These are phyloP conservation scores for Borovskyia barvae DNA, from an alignment of 208 protist species.

Conservation along the genomic window DNA sequence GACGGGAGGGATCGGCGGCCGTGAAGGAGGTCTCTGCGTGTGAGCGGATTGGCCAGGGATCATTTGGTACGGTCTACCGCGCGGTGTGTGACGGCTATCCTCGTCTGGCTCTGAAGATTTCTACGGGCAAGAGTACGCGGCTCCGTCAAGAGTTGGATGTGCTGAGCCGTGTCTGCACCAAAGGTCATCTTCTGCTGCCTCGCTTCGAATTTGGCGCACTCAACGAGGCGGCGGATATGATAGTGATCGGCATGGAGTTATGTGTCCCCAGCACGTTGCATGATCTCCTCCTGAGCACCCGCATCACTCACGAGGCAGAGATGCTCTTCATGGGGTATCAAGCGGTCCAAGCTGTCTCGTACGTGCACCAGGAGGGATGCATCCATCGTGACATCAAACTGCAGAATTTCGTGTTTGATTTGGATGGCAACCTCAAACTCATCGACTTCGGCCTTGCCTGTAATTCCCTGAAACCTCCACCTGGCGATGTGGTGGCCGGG, in stretches of 20 bases:
- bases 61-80: constrained; percentile 88
- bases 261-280: constrained; percentile 87
- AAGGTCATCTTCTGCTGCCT: constrained; percentile 75
- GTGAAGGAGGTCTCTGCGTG: constrained; percentile 52
- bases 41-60: constrained; percentile 86
- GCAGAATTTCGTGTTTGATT: constrained; percentile 91
- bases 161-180: constrained; percentile 80
- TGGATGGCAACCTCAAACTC: constrained; percentile 85
- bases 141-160: constrained; percentile 82
- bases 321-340: constrained; percentile 92
- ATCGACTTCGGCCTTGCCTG: constrained; percentile 91
- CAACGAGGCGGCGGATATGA: constrained; percentile 67
- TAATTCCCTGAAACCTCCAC: constrained; percentile 58
- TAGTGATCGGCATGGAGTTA: constrained; percentile 89
- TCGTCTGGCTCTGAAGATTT: constrained; percentile 79
- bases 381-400: constrained; percentile 92
- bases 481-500: constrained; percentile 87
- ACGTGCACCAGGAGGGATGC: constrained; percentile 86
- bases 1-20: constrained; percentile 26
- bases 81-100: constrained; percentile 67
- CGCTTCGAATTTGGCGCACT: constrained; percentile 90
- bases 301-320: constrained; percentile 78
- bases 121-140: constrained; percentile 75
- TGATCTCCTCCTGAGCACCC: constrained; percentile 77
- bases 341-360: constrained; percentile 79